Conservation (phyloP, 2,329 filamentous ascomycete species). For the Colletotrichum gloeosporioides region DNA sequence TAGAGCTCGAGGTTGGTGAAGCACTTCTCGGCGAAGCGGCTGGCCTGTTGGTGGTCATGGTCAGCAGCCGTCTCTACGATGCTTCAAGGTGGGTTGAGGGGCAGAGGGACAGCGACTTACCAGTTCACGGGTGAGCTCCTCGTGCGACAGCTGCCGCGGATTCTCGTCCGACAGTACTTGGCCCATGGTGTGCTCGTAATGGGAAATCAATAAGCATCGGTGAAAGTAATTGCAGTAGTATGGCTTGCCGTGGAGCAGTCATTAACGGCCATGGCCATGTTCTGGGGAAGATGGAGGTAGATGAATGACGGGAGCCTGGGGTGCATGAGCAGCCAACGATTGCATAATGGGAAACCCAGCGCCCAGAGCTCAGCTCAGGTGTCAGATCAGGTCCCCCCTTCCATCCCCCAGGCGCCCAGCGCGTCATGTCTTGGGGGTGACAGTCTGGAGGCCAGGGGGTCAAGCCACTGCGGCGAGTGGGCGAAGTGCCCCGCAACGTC, state of each 20-base stretch:
- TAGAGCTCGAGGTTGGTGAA: conserved; percentile 76
- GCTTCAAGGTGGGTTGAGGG: not conserved
- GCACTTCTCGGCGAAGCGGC: conserved; percentile 71
- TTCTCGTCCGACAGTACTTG: conserved; percentile 55
- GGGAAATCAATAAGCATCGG: not conserved
- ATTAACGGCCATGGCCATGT: not conserved
- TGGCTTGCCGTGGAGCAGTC: not conserved
- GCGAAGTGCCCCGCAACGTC: not conserved
- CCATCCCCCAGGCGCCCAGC: not conserved
- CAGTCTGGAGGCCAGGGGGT: not conserved
- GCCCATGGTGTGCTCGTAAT: conserved; percentile 47
- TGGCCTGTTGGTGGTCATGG: conserved; percentile 48
- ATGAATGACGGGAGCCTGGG: not conserved
- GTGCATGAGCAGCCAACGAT: not conserved
- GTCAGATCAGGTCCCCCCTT: not conserved
- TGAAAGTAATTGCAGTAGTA: not conserved
- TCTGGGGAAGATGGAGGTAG: not conserved
- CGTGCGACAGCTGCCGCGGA: conserved; percentile 50
- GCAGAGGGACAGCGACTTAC: conserved; percentile 37
- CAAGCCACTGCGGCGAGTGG: not conserved
- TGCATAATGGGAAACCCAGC: conserved; percentile 3
- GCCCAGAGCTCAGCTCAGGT: not conserved
- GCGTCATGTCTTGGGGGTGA: not conserved
- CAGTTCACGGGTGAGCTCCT: conserved; percentile 56
- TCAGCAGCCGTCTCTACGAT: not conserved